phyloP scores from a whole-genome alignment of 2,329 filamentous ascomycete species.

The Westerdykella aurantiaca region DNA sequence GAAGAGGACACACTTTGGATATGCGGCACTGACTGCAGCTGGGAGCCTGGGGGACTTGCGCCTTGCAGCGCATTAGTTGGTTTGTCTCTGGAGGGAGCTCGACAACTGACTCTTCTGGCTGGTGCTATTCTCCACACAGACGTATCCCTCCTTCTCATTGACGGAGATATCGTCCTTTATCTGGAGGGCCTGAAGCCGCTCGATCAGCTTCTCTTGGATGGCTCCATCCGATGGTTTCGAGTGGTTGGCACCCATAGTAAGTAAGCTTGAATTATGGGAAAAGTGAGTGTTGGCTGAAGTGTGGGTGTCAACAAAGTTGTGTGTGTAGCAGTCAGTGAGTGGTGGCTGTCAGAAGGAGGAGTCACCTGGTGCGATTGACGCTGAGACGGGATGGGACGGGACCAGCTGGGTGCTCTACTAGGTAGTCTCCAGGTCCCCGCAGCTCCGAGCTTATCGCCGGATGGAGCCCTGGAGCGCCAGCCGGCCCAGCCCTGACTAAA shows the following conservation, averaged over 20 bases:
- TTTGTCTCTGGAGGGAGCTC: too few species aligned
- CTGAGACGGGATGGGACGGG: too few species aligned
- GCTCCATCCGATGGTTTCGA: constrained; percentile 31
- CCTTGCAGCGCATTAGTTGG: not conserved
- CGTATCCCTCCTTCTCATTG: constrained; percentile 49
- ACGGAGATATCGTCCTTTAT: constrained; percentile 38
- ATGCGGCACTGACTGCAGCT: not conserved
- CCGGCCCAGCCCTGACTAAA: too few species aligned
- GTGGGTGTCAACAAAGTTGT: not conserved
- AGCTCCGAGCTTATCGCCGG: constrained; percentile 2
- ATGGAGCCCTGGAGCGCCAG: too few species aligned
- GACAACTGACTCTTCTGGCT: not conserved
- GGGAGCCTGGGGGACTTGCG: constrained; percentile 5
- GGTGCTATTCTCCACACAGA: constrained; percentile 42
- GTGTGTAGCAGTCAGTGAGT: constrained; percentile 1
- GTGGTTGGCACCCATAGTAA: constrained; percentile 31
- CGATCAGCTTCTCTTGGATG: constrained; percentile 37
- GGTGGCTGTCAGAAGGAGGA: too few species aligned
- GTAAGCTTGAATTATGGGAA: not conserved
- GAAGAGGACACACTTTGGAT: constrained; percentile 45
- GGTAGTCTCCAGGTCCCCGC: too few species aligned
- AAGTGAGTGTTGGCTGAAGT: not conserved
- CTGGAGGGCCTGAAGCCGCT: constrained; percentile 43
- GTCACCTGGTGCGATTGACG: too few species aligned
- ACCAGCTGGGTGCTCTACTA: too few species aligned